A percentile compares a stretch with the other conserved stretches of the same genome.
phyloP scores from a whole-genome alignment of 2,329 filamentous ascomycete species.

The Ceratocystis harringtonii region DNA sequence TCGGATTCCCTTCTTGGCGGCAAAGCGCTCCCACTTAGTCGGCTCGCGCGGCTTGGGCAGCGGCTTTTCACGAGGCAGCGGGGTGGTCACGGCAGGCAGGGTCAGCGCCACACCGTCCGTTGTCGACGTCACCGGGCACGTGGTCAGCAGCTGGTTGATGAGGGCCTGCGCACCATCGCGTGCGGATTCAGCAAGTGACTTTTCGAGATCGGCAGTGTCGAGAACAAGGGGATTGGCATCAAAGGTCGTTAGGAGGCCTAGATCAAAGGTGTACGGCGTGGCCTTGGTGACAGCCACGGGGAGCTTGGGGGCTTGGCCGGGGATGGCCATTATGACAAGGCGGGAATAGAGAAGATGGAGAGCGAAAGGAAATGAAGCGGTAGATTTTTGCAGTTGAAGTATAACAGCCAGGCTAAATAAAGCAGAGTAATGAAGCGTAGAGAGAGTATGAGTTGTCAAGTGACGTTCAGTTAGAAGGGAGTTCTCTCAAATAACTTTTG shows the following conservation, averaged over 20 bases:
- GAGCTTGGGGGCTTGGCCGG: slow-evolving; percentile 33
- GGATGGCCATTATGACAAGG: slow-evolving; percentile 24
- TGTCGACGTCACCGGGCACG: slow-evolving; percentile 62
- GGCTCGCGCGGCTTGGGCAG: slow-evolving; percentile 65
- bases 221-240: slow-evolving; percentile 71
- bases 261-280: slow-evolving; percentile 83
- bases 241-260: slow-evolving; percentile 70
- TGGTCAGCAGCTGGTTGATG: slow-evolving; percentile 85
- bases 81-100: slow-evolving; percentile 55
- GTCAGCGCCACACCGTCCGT: slow-evolving; percentile 58
- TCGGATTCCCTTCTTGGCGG: slow-evolving; percentile 91
- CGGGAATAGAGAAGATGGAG: background rate
- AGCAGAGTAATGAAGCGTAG: background rate
- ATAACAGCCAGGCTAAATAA: background rate
- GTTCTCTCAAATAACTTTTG: background rate
- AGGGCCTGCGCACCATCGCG: slow-evolving; percentile 84
- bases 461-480: background rate
- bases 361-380: background rate
- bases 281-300: slow-evolving; percentile 61
- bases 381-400: no score
- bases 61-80: slow-evolving; percentile 80
- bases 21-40: slow-evolving; percentile 94
- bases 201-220: slow-evolving; percentile 42
- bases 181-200: slow-evolving; percentile 54
- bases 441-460: background rate